Evolutionary conservation across 306 rosid species (phyloP).

Genomic region (Cucumis cinereus): DNA sequence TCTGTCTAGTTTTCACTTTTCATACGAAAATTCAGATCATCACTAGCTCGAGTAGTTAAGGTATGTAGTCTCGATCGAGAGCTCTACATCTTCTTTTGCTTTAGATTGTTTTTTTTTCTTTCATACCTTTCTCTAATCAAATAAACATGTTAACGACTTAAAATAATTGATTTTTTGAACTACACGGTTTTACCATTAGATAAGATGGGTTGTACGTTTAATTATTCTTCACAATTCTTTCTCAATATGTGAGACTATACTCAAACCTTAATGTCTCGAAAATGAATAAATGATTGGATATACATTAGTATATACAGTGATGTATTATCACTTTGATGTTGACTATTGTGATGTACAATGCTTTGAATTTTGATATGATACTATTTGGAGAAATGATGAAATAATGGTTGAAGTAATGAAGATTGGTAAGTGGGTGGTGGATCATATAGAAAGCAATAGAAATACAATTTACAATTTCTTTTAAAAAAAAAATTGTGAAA

Average conservation of each 20-base stretch:
- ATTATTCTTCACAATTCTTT: neutral
- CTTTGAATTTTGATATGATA: neutral
- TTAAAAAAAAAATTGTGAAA: neutral
- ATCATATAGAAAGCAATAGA: neutral
- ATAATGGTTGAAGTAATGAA: neutral
- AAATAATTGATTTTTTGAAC: neutral
- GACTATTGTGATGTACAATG: neutral
- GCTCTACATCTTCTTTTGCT: neutral
- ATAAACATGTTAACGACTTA: neutral
- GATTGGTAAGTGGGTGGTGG: neutral
- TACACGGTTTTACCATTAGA: neutral
- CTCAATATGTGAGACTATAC: neutral
- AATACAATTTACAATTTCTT: neutral
- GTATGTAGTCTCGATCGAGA: neutral
- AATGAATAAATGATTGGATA: neutral
- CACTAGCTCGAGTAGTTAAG: neutral
- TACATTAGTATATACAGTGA: neutral
- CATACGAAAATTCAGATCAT: too few relatives aligned
- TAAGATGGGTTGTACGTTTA: neutral
- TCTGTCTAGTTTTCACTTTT: neutral
- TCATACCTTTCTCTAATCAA: neutral
- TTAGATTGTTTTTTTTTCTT: neutral
- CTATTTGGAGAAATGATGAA: neutral
- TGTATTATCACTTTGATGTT: neutral
- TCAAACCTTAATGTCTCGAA: neutral